A percentile compares a stretch with the other conserved stretches of the same genome.
These are phyloP conservation scores for Saccharomycopsis sp. DNA, from an alignment of 805 yeast species.

Conservation along the genomic window DNA sequence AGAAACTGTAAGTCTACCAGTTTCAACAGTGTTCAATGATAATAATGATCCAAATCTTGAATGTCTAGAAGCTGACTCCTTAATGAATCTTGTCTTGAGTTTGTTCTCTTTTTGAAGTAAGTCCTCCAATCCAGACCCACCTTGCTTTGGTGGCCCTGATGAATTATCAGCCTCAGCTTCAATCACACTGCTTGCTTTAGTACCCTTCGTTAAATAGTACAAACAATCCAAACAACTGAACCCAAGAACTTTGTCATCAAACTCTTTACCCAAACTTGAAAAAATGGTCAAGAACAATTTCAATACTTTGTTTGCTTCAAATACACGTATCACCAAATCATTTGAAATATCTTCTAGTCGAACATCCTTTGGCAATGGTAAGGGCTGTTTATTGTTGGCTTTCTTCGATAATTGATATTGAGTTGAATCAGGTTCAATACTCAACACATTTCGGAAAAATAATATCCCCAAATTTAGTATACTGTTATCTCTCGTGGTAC, in stretches of 20 bases:
- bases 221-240: constrained; percentile 62
- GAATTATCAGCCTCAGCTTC: background rate
- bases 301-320: constrained; percentile 65
- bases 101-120: constrained; percentile 56
- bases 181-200: constrained; percentile 33
- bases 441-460: constrained; percentile 70
- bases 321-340: constrained; percentile 48
- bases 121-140: constrained; percentile 39
- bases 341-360: constrained; percentile 61
- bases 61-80: constrained; percentile 63
- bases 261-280: constrained; percentile 56
- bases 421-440: constrained; percentile 66
- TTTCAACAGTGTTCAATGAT: constrained; percentile 58
- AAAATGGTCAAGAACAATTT: constrained; percentile 65
- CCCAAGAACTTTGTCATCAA: constrained; percentile 55
- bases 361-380: constrained; percentile 50
- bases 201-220: constrained; percentile 53
- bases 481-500: constrained; percentile 66
- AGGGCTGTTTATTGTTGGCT: constrained; percentile 30
- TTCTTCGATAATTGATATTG: constrained; percentile 28
- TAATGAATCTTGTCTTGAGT: constrained; percentile 41
- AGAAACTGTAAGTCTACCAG: constrained; percentile 55
- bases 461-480: constrained; percentile 64
- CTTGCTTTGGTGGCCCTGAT: constrained; percentile 14
- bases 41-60: constrained; percentile 86